Evolutionary conservation across 2,329 filamentous ascomycete genomes (phyloP).

Genomic region (Trichophyton equinum): DNA sequence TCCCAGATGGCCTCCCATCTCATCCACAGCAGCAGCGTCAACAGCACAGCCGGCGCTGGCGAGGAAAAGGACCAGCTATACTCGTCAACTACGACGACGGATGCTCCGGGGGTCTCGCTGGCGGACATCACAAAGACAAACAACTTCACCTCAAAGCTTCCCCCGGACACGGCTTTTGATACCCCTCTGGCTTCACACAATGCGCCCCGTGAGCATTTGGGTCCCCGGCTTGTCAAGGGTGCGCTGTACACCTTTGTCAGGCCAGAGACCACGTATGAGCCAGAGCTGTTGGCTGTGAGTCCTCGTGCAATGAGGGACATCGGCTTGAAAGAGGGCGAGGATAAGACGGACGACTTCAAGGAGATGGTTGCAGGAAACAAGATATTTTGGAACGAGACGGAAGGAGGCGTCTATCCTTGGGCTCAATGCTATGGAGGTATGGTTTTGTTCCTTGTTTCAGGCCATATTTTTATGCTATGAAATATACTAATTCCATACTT

Average conservation of each 20-base stretch:
- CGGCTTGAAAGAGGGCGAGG: slow-evolving; percentile 58
- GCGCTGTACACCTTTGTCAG: slow-evolving; percentile 86
- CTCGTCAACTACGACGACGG: background rate
- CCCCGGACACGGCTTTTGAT: slow-evolving; percentile 63
- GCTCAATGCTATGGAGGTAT: slow-evolving; percentile 88
- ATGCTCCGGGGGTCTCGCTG: slow-evolving; percentile 24
- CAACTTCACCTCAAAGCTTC: slow-evolving; percentile 53
- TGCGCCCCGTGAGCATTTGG: slow-evolving; percentile 62
- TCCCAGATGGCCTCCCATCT: slow-evolving; percentile 13
- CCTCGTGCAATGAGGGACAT: slow-evolving; percentile 66
- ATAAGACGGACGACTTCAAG: slow-evolving; percentile 59
- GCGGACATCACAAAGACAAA: slow-evolving; percentile 51
- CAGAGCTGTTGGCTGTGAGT: slow-evolving; percentile 73
- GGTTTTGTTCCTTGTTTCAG: slow-evolving; percentile 28
- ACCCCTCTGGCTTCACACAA: slow-evolving; percentile 71
- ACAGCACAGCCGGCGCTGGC: background rate
- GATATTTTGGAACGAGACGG: slow-evolving; percentile 59
- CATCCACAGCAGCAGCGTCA: slow-evolving; percentile 1
- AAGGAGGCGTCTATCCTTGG: slow-evolving; percentile 87
- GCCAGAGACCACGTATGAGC: slow-evolving; percentile 57
- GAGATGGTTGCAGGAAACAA: slow-evolving; percentile 70
- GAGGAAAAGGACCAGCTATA: background rate
- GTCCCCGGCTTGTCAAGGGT: slow-evolving; percentile 69
- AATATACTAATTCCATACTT: background rate
- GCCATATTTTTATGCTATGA: slow-evolving; percentile 4